A percentile compares a stretch with the other conserved stretches of the same genome.
Conservation (phyloP, 441 rosid genomes). For the Capsella rubella region DNA sequence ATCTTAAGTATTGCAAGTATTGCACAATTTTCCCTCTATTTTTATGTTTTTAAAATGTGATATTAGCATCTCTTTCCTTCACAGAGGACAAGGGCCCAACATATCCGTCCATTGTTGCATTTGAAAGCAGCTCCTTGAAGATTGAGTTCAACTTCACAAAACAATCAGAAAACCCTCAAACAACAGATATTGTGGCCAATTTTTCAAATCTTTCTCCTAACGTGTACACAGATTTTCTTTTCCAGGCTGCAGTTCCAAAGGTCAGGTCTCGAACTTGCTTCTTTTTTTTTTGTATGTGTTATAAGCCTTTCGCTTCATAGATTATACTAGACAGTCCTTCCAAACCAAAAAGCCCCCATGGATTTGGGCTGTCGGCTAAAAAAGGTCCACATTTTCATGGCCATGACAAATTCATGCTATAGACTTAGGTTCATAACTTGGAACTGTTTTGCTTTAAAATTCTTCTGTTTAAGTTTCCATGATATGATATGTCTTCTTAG, state of each 20-base stretch:
- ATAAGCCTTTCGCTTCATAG: conserved; percentile 11
- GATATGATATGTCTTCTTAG: conserved; percentile 8
- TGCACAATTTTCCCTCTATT: background rate
- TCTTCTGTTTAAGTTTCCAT: background rate
- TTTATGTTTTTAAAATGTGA: background rate
- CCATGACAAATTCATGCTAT: conserved; percentile 15
- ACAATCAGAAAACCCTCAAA: conserved; percentile 70
- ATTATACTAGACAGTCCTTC: background rate
- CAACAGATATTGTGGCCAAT: conserved; percentile 65
- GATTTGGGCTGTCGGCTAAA: conserved; percentile 16
- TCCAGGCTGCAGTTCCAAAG: conserved; percentile 99
- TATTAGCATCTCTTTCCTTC: conserved; percentile 37
- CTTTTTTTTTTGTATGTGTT: background rate
- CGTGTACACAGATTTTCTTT: conserved; percentile 75
- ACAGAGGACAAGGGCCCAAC: conserved; percentile 74
- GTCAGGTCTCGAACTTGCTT: conserved; percentile 49
- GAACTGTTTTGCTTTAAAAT: background rate
- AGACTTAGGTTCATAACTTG: background rate
- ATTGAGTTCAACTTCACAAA: conserved; percentile 83
- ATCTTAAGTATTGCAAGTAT: conserved; percentile 22
- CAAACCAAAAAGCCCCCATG: background rate
- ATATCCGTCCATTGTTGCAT: conserved; percentile 80
- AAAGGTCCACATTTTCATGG: background rate
- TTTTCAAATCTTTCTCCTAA: conserved; percentile 75
- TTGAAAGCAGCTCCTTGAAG: conserved; percentile 82